Percentiles rank a stretch among this genome's conserved stretches.
These are phyloP conservation scores for Elsinoe fawcettii DNA, from an alignment of 2,329 filamentous ascomycete species.

Conservation along the genomic window DNA sequence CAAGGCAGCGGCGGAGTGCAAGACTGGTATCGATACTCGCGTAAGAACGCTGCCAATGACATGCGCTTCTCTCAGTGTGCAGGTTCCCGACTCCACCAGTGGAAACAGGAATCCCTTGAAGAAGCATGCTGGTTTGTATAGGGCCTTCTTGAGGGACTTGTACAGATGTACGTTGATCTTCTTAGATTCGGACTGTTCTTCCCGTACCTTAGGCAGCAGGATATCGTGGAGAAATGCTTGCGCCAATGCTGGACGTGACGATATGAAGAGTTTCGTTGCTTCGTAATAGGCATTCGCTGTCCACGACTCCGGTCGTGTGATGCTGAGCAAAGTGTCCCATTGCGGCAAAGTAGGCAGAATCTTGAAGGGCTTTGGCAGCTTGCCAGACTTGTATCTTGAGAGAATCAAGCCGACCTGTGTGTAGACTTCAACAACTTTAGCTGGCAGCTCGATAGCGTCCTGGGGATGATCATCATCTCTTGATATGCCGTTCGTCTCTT, in stretches of 20 bases:
- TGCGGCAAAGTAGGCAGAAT: conserved; percentile 85
- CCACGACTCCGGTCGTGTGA: conserved; percentile 73
- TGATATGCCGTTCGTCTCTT: conserved; percentile 37
- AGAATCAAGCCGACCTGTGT: conserved; percentile 86
- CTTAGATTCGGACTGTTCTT: conserved; percentile 88
- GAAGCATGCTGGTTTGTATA: conserved; percentile 92
- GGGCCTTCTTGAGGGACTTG: conserved; percentile 80
- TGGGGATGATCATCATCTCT: conserved; percentile 55
- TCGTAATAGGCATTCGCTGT: conserved; percentile 78
- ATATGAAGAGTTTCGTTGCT: conserved; percentile 87
- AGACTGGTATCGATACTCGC: conserved; percentile 76
- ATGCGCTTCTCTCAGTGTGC: conserved; percentile 82
- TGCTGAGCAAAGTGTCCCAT: conserved; percentile 79
- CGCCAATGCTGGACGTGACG: conserved; percentile 68
- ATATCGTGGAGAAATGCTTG: conserved; percentile 83
- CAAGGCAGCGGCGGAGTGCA: conserved; percentile 86
- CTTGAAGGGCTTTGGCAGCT: conserved; percentile 95
- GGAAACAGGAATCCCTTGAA: conserved; percentile 97
- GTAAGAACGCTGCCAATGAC: conserved; percentile 83
- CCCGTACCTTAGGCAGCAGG: conserved; percentile 79
- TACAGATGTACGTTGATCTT: conserved; percentile 95
- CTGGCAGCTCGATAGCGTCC: conserved; percentile 77
- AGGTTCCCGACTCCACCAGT: conserved; percentile 74
- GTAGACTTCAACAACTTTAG: conserved; percentile 90
- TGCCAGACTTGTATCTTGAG: conserved; percentile 90